A percentile compares a stretch with the other conserved stretches of the same genome.
These are phyloP conservation scores for Podospora pseudocomata DNA, from an alignment of 495 filamentous ascomycete genomes.

Conservation along the genomic window DNA sequence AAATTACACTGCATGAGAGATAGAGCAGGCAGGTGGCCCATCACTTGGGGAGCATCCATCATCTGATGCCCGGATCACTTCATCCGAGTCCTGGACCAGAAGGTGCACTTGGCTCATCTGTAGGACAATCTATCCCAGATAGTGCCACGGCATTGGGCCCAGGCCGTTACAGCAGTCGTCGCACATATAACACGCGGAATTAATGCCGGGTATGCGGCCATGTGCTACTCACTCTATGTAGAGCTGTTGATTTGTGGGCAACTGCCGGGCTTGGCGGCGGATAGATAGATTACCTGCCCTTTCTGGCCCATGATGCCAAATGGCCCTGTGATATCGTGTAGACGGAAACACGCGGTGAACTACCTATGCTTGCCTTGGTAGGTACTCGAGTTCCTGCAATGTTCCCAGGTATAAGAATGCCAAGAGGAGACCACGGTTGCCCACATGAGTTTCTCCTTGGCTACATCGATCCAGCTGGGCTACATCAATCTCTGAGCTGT, in stretches of 20 bases:
- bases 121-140: not conserved
- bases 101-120: not conserved
- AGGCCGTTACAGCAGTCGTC: not conserved
- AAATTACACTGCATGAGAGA: not conserved
- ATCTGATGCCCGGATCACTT: not conserved
- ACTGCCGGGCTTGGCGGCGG: slow-evolving; percentile 10
- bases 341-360: not conserved
- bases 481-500: not conserved
- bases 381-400: not conserved
- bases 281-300: slow-evolving; percentile 8
- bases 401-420: slow-evolving; percentile 7
- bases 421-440: not conserved
- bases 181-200: slow-evolving; percentile 5
- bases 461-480: not conserved
- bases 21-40: not conserved
- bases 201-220: not conserved
- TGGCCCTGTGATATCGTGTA: slow-evolving; percentile 5
- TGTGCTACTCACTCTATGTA: not conserved
- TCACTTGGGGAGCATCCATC: too few species aligned
- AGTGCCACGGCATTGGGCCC: not conserved
- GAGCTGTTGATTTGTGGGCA: slow-evolving; percentile 7
- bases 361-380: not conserved
- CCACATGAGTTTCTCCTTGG: slow-evolving; percentile 3
- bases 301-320: slow-evolving; percentile 7
- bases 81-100: not conserved